Percentiles rank a stretch among this genome's conserved stretches.
Conservation (phyloP, 2,329 filamentous ascomycete species). For the Keithomyces neogunnii region DNA sequence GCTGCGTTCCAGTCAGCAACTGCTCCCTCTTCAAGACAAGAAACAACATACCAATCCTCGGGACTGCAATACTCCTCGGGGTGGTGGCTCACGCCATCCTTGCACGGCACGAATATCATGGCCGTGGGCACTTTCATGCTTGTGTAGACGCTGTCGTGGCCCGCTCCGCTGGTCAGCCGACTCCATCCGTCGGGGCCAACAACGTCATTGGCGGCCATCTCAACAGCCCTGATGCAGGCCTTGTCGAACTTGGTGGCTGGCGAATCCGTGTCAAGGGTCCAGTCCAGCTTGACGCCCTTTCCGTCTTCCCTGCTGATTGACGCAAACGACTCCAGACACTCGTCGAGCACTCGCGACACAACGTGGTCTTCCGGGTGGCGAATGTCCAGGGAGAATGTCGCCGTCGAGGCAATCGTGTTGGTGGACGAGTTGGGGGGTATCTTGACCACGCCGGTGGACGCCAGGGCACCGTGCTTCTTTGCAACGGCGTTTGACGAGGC, state of each 20-base stretch:
- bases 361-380: constrained; percentile 46
- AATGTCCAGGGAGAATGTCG: constrained; percentile 59
- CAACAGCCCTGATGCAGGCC: constrained; percentile 57
- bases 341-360: constrained; percentile 35
- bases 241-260: constrained; percentile 55
- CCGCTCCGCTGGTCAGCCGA: constrained; percentile 28
- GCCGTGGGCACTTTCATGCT: constrained; percentile 24
- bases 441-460: constrained; percentile 23
- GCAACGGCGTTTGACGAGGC: constrained; percentile 18
- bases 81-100: constrained; percentile 27
- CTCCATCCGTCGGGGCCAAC: constrained; percentile 35
- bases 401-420: constrained; percentile 61
- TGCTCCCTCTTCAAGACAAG: not conserved
- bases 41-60: constrained; percentile 20
- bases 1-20: constrained; percentile 6
- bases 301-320: constrained; percentile 17
- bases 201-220: constrained; percentile 45
- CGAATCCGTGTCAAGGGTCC: constrained; percentile 51
- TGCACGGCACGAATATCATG: constrained; percentile 31
- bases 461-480: constrained; percentile 15
- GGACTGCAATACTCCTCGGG: constrained; percentile 27
- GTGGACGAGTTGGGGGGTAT: constrained; percentile 54
- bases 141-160: constrained; percentile 29
- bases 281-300: constrained; percentile 39
- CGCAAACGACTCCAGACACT: constrained; percentile 15